phyloP scores from a whole-genome alignment of 495 filamentous ascomycete species.

The Tuber brumale region DNA sequence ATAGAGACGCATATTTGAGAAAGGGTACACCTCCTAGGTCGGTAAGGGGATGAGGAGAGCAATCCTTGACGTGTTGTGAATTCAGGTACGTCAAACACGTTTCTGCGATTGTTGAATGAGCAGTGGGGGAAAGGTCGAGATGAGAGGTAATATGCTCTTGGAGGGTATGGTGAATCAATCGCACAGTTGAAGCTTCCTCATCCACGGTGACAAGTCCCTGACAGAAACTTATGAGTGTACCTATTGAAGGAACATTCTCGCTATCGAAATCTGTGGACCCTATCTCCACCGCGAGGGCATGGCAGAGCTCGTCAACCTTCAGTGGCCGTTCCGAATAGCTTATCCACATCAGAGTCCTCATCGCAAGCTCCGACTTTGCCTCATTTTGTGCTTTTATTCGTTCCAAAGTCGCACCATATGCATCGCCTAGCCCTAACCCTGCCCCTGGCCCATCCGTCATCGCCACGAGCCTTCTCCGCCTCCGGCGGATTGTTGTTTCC shows the following conservation, averaged over 20 bases:
- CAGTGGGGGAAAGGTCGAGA: background rate
- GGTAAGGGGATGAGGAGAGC: background rate
- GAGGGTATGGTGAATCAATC: background rate
- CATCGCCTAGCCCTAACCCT: background rate
- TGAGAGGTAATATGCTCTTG: background rate
- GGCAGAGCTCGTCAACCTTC: background rate
- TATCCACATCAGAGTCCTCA: background rate
- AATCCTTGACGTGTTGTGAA: background rate
- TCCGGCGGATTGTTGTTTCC: too few relatives aligned
- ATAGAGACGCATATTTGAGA: background rate
- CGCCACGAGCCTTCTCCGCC: too few relatives aligned
- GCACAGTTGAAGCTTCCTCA: background rate
- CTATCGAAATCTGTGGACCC: background rate
- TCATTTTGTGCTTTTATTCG: background rate
- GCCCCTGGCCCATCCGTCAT: too few relatives aligned
- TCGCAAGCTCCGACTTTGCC: background rate
- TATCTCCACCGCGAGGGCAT: background rate
- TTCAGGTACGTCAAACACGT: background rate
- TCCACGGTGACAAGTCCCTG: constrained; percentile 18
- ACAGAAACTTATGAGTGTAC: background rate
- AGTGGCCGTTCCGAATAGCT: background rate
- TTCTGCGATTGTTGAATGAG: background rate
- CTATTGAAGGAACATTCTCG: background rate
- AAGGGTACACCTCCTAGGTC: background rate
- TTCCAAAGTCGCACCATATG: background rate